phyloP scores from a whole-genome alignment of 257 asterid genomes.

The Solanum sejunctum region DNA sequence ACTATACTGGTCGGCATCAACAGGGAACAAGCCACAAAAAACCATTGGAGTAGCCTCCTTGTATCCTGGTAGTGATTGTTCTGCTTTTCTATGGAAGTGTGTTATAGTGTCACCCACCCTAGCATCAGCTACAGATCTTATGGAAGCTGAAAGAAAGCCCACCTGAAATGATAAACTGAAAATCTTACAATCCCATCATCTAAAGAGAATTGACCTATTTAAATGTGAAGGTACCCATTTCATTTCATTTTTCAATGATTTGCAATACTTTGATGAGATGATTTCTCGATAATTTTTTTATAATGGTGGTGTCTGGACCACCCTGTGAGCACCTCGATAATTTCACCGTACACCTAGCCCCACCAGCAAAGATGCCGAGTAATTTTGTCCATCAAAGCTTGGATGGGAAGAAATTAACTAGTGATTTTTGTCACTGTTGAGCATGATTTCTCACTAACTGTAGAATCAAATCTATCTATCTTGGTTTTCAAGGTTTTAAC shows the following conservation, averaged over 20 bases:
- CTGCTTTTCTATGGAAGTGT: conserved; percentile 66
- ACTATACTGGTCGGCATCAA: conserved; percentile 91
- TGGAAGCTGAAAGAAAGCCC: conserved; percentile 92
- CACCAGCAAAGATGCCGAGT: not conserved
- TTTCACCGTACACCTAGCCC: not conserved
- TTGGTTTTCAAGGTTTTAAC: not conserved
- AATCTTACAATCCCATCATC: not conserved
- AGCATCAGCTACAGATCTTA: conserved; percentile 97
- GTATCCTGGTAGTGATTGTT: conserved; percentile 84
- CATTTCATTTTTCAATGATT: not conserved
- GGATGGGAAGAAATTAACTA: not conserved
- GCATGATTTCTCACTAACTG: not conserved
- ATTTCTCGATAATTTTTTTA: not conserved
- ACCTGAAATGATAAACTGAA: conserved; percentile 44
- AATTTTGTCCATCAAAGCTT: not conserved
- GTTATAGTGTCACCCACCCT: conserved; percentile 99
- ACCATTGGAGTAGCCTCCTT: conserved; percentile 99
- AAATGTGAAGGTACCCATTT: not conserved
- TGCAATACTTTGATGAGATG: not conserved
- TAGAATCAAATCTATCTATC: not conserved
- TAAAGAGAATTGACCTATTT: not conserved
- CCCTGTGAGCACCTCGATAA: not conserved
- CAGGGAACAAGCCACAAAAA: conserved; percentile 95
- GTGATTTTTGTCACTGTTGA: not conserved
- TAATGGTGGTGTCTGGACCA: not conserved